Evolutionary conservation across 768 basidiomycete species (phyloP).

Genomic region (Leccinum subgranulosum): DNA sequence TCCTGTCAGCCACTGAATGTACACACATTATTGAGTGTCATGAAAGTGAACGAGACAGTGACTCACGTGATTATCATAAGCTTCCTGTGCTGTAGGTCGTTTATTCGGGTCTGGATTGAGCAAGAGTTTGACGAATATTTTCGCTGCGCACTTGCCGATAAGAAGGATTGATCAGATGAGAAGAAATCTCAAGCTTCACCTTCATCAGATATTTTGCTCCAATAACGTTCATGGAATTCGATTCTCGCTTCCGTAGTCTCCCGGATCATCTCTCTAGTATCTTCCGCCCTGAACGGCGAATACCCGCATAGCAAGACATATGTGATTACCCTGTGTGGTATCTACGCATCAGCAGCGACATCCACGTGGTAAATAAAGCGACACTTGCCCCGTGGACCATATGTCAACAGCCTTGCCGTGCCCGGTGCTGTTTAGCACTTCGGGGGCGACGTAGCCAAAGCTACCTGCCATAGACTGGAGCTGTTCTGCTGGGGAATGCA

Average conservation of each 20-base stretch:
- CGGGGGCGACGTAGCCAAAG: slow-evolving; percentile 90
- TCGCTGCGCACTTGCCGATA: slow-evolving; percentile 48
- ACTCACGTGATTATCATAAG: slow-evolving; percentile 62
- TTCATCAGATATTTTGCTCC: slow-evolving; percentile 82
- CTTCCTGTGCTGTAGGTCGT: slow-evolving; percentile 73
- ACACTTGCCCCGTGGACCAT: slow-evolving; percentile 83
- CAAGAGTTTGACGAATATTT: slow-evolving; percentile 72
- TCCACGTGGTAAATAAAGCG: not conserved
- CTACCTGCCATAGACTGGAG: slow-evolving; percentile 73
- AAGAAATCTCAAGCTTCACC: slow-evolving; percentile 40
- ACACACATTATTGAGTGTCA: not conserved
- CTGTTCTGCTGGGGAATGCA: slow-evolving; percentile 68
- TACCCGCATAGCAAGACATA: slow-evolving; percentile 96
- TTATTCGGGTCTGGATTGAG: slow-evolving; percentile 67
- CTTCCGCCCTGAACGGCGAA: slow-evolving; percentile 88
- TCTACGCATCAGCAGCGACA: not conserved
- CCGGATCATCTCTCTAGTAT: slow-evolving; percentile 65
- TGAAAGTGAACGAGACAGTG: not conserved
- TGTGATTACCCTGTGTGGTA: slow-evolving; percentile 70
- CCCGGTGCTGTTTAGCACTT: slow-evolving; percentile 74
- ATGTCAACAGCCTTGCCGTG: slow-evolving; percentile 93
- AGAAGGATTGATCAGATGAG: not conserved
- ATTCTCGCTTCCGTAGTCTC: slow-evolving; percentile 86
- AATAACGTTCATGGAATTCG: slow-evolving; percentile 91
- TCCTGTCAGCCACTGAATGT: slow-evolving; percentile 66